Conservation (phyloP, 768 basidiomycete species). For the Pleurotus tuoliensis region DNA sequence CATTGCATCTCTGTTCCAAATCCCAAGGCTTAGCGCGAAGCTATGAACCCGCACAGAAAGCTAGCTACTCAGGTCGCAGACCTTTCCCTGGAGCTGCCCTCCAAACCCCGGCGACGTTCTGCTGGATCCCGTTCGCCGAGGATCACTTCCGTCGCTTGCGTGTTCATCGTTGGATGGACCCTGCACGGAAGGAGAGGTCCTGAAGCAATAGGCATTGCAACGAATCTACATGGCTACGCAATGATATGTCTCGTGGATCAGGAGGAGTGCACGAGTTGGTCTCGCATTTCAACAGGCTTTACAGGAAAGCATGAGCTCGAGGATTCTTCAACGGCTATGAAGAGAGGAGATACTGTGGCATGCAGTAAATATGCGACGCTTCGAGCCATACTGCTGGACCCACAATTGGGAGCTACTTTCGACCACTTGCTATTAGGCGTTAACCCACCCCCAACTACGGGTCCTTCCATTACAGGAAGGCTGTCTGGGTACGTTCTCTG, state of each 20-base stretch:
- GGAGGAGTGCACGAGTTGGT: not conserved
- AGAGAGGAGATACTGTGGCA: conserved; percentile 6
- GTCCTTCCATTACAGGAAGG: conserved; percentile 6
- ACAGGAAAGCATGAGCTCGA: conserved; percentile 5
- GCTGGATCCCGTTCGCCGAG: conserved; percentile 50
- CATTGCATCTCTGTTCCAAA: not conserved
- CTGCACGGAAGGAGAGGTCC: conserved; percentile 1
- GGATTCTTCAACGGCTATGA: not conserved
- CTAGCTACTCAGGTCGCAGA: conserved; percentile 33
- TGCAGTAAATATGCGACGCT: not conserved
- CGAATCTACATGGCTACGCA: conserved; percentile 6
- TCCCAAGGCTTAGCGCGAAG: not conserved
- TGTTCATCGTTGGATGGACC: not conserved
- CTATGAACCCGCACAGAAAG: conserved; percentile 6
- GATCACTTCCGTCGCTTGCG: conserved; percentile 25
- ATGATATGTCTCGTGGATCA: not conserved
- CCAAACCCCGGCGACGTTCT: conserved; percentile 53
- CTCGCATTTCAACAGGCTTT: not conserved
- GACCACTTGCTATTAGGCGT: not conserved
- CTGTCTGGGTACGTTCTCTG: conserved; percentile 3
- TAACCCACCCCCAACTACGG: conserved; percentile 4
- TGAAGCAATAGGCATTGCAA: conserved; percentile 4
- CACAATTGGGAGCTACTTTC: not conserved
- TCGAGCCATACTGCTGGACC: not conserved
- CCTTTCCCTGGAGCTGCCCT: conserved; percentile 28